Base-by-base conservation (phyloP, 2,329 filamentous ascomycete genomes). In the Apiospora pterosperma region DNA sequence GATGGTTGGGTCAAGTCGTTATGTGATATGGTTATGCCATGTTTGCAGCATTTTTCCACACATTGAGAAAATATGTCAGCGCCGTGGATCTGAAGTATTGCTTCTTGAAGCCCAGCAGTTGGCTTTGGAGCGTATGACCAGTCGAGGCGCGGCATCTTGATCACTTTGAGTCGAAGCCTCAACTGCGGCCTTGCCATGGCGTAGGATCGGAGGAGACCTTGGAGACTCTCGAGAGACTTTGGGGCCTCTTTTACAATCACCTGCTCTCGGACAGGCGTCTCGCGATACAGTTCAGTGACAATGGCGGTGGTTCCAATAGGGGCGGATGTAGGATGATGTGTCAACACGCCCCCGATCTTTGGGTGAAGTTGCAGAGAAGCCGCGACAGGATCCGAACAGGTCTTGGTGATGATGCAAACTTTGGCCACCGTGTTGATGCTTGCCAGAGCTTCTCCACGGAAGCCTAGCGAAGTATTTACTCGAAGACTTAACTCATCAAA, bases 381-480 rank as follows among this genome's bases (percentile, higher is more conserved):
- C 1, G 87, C 91, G 7, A 90, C 81, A 1, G 82, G 75, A 66
- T 93, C 90, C 2, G 82, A 81, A 36, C 84, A 79, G 3, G 87
- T 86, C 67, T 86, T 85, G 4, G 91, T 93, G 16, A 82, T 90
- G 61, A 93, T 78, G 8, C 77, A 79, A 52, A 93, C 77, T 4
- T 82, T 80, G 41, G 86, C 87, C 64, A 92, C 73, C 48, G 84
- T 81, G 65, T 86, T 89, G 65, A 84, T 82, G 74, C 87, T 88
- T 42, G 90, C 89, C 66, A 95, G 78, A 19, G 91, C 91, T 72
- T 92, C 87, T 23, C 92, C 92, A 39, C 92, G 85, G 72, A 94
- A 95, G 2, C 92, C 92, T n/a, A 94, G 82, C 36, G 84, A 89
- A 52, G 78, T 80, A 1, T 85, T 83, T 8, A 85, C 87, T 23